Evolutionary conservation across 805 yeast species (phyloP).

Genomic region (Hanseniaspora jakobsenii): DNA sequence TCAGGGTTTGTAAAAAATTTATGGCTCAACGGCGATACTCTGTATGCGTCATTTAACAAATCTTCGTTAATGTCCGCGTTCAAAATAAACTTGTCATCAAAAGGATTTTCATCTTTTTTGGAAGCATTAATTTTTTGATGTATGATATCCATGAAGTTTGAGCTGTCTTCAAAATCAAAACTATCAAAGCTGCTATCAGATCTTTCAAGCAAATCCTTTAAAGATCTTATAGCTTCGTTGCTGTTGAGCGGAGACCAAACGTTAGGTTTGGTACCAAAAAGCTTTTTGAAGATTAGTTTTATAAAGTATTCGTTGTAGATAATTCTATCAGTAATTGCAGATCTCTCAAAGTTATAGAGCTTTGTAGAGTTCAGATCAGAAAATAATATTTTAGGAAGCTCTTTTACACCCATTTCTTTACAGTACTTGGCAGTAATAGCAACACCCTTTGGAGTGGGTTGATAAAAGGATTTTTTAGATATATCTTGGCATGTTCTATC

Average conservation of each 20-base stretch:
- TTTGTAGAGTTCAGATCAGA: slow-evolving; percentile 62
- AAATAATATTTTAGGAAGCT: slow-evolving; percentile 37
- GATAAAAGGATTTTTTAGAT: slow-evolving; percentile 38
- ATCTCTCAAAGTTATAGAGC: slow-evolving; percentile 55
- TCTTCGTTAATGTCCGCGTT: not conserved
- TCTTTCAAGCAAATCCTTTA: slow-evolving; percentile 27
- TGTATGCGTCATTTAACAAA: slow-evolving; percentile 18
- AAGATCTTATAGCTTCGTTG: slow-evolving; percentile 39
- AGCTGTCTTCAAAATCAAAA: slow-evolving; percentile 16
- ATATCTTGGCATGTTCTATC: slow-evolving; percentile 51
- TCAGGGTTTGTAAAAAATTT: slow-evolving; percentile 78
- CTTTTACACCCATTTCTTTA: slow-evolving; percentile 40
- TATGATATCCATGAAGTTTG: not conserved
- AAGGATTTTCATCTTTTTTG: slow-evolving; percentile 14
- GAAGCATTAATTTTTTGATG: slow-evolving; percentile 16
- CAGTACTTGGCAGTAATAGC: slow-evolving; percentile 54
- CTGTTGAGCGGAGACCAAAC: slow-evolving; percentile 49
- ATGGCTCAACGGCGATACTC: slow-evolving; percentile 58
- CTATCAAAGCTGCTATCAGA: slow-evolving; percentile 28
- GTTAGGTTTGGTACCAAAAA: slow-evolving; percentile 60
- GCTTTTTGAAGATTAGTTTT: slow-evolving; percentile 46
- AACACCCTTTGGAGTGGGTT: slow-evolving; percentile 88
- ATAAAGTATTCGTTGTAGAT: slow-evolving; percentile 51
- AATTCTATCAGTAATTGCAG: slow-evolving; percentile 43
- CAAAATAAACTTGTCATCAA: not conserved